Conservation (phyloP, 345 rosid species). For the Pistacia vera region DNA sequence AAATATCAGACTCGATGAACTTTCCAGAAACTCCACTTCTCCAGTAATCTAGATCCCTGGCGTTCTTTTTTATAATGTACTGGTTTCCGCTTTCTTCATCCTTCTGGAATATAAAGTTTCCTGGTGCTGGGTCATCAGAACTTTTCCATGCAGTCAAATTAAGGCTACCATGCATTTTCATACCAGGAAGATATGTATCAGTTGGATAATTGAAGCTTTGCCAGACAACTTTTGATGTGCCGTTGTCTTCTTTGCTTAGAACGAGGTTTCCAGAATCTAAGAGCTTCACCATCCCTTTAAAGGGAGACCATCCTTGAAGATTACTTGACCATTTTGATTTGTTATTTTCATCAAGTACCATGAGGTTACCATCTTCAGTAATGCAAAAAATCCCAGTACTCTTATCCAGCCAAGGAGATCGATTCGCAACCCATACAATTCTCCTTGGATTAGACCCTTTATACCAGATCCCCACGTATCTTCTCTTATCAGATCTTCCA, state of each 20-base stretch:
- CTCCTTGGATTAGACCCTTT: slow-evolving; percentile 22
- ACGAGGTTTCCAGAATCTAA: slow-evolving; percentile 48
- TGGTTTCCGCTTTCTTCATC: slow-evolving; percentile 41
- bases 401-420: background rate
- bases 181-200: slow-evolving; percentile 65
- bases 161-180: slow-evolving; percentile 44
- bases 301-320: slow-evolving; percentile 16
- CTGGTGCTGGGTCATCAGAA: slow-evolving; percentile 54
- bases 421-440: slow-evolving; percentile 55
- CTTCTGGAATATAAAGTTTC: slow-evolving; percentile 51
- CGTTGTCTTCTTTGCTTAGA: slow-evolving; percentile 25
- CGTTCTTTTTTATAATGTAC: slow-evolving; percentile 39
- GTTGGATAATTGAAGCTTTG: slow-evolving; percentile 54
- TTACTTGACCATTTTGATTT: slow-evolving; percentile 24
- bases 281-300: slow-evolving; percentile 24
- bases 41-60: slow-evolving; percentile 38
- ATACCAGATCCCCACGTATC: slow-evolving; percentile 55
- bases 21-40: slow-evolving; percentile 43
- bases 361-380: slow-evolving; percentile 33
- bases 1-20: slow-evolving; percentile 36
- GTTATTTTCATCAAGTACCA: slow-evolving; percentile 32
- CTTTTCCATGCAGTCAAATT: slow-evolving; percentile 57
- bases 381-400: slow-evolving; percentile 13
- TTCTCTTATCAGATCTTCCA: slow-evolving; percentile 29
- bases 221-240: slow-evolving; percentile 27